Evolutionary conservation across 208 protist genomes (phyloP).

Genomic region (Wallacemonas rigidus): DNA sequence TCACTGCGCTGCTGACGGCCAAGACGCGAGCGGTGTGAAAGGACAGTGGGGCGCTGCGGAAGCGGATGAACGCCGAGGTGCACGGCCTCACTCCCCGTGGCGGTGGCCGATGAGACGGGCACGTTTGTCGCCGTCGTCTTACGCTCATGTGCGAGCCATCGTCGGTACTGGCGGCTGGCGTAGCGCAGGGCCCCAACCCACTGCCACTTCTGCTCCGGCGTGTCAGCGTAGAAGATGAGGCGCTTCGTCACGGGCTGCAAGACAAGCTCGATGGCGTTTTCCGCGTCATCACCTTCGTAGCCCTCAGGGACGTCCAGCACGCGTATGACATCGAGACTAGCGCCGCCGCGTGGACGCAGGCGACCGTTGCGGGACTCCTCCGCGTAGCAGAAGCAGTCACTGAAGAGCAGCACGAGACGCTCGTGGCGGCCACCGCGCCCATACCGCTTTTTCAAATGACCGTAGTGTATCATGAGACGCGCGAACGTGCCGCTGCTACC

Average conservation of each 20-base stretch:
- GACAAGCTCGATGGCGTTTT: constrained; percentile 64
- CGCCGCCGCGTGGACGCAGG: constrained; percentile 64
- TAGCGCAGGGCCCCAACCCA: constrained; percentile 75
- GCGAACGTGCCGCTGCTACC: constrained; percentile 19
- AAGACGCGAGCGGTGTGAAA: constrained; percentile 50
- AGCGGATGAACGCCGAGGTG: constrained; percentile 7
- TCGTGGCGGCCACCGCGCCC: constrained; percentile 63
- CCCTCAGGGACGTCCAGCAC: constrained; percentile 42
- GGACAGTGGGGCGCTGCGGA: constrained; percentile 6
- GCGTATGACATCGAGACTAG: constrained; percentile 50
- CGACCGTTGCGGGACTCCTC: constrained; percentile 72
- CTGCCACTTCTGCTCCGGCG: constrained; percentile 70
- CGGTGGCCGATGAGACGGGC: background rate
- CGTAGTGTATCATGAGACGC: constrained; percentile 71
- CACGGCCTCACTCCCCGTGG: background rate
- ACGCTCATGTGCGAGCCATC: background rate
- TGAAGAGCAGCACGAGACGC: constrained; percentile 83
- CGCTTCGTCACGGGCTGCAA: constrained; percentile 33
- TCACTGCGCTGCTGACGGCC: constrained; percentile 53
- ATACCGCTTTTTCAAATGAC: constrained; percentile 65
- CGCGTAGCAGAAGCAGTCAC: constrained; percentile 78
- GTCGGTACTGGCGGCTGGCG: constrained; percentile 30
- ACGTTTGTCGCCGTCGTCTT: background rate
- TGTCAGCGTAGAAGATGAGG: constrained; percentile 68
- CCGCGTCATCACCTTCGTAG: constrained; percentile 26